Conservation (phyloP, 1,284 basidiomycete species). For the Ceratorhiza oryzae-sativae region DNA sequence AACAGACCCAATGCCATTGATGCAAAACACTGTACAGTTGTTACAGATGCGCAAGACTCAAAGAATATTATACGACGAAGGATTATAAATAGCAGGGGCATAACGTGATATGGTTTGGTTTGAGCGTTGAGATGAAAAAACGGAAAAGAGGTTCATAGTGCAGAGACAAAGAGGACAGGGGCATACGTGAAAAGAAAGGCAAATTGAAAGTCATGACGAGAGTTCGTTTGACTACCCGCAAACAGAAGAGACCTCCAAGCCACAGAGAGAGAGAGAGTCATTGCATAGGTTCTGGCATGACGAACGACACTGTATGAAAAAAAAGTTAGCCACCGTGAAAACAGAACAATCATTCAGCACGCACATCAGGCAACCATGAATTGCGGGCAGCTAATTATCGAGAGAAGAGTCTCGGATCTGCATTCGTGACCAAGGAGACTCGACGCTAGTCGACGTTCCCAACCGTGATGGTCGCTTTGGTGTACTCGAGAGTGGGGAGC, state of each 20-base stretch:
- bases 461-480: slow-evolving; percentile 24
- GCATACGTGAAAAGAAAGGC: slow-evolving; percentile 29
- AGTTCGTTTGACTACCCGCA: neutral
- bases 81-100: slow-evolving; percentile 35
- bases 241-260: slow-evolving; percentile 15
- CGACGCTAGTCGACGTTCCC: slow-evolving; percentile 10
- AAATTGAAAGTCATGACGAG: slow-evolving; percentile 18
- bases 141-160: slow-evolving; percentile 17
- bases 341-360: neutral
- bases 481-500: slow-evolving; percentile 14
- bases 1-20: slow-evolving; percentile 34
- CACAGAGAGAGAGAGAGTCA: slow-evolving; percentile 5
- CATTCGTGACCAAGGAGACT: slow-evolving; percentile 36
- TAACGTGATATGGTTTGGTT: slow-evolving; percentile 17
- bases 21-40: slow-evolving; percentile 39
- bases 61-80: slow-evolving; percentile 38
- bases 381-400: neutral
- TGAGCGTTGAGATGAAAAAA: slow-evolving; percentile 19
- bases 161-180: neutral
- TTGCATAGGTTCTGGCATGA: slow-evolving; percentile 15
- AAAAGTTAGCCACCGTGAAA: slow-evolving; percentile 12
- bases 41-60: slow-evolving; percentile 27
- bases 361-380: slow-evolving; percentile 3
- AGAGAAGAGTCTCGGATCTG: slow-evolving; percentile 5
- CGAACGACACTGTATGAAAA: slow-evolving; percentile 4